These are phyloP conservation scores for Hygrophorus pudorinus DNA, from an alignment of 768 basidiomycete genomes.

Conservation along the genomic window DNA sequence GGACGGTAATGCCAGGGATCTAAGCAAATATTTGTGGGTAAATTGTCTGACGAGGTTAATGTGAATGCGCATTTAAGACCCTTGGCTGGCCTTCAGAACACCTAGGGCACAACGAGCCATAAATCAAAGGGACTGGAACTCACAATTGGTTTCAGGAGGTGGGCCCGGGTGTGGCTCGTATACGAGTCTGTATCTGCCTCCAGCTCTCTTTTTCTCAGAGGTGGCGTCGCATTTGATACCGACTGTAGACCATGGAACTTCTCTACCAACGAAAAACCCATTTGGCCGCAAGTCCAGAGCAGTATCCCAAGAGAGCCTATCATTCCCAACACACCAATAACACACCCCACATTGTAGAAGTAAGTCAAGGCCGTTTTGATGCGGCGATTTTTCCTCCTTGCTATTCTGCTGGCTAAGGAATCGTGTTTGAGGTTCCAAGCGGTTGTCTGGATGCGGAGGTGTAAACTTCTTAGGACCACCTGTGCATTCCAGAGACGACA, in stretches of 20 bases:
- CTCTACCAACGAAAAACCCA: slow-evolving; percentile 6
- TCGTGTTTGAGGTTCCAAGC: slow-evolving; percentile 43
- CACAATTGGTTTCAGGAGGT: slow-evolving; percentile 23
- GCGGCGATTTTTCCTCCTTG: slow-evolving; percentile 16
- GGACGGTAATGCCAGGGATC: slow-evolving; percentile 76
- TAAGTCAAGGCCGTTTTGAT: slow-evolving; percentile 18
- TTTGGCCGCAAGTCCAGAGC: slow-evolving; percentile 21
- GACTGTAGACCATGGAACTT: slow-evolving; percentile 4
- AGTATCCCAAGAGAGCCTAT: slow-evolving; percentile 29
- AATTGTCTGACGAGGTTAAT: too few species aligned
- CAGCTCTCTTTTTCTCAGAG: background rate
- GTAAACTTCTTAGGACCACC: slow-evolving; percentile 18
- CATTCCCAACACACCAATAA: slow-evolving; percentile 40
- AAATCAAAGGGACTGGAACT: slow-evolving; percentile 8
- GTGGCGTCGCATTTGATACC: background rate
- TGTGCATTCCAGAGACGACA: slow-evolving; percentile 12
- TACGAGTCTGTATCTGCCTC: background rate
- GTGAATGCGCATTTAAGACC: too few species aligned
- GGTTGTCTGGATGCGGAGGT: slow-evolving; percentile 37
- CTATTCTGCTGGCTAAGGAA: slow-evolving; percentile 24
- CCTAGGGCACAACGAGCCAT: too few species aligned
- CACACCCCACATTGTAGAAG: slow-evolving; percentile 43
- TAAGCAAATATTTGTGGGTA: too few species aligned
- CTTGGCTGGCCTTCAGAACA: too few species aligned
- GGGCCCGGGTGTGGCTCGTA: slow-evolving; percentile 1